Evolutionary conservation across 2,329 filamentous ascomycete genomes (phyloP), one percentile per base, ranked within the genome.

Genomic region (Ophiostoma ips): DNA sequence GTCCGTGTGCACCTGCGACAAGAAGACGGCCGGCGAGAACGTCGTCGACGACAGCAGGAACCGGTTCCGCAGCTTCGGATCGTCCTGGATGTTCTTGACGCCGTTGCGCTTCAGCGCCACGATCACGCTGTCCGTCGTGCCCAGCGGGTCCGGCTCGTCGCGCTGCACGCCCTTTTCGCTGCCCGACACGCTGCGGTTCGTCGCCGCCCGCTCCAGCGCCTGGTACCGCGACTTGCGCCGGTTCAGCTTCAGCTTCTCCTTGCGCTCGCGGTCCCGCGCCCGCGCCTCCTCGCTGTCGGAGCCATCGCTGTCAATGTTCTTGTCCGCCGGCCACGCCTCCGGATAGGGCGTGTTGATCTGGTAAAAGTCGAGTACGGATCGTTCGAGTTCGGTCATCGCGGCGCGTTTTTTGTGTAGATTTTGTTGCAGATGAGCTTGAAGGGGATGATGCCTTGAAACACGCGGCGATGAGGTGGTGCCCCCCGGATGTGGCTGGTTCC

Each of bases 41-140:
- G 86, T 89, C 12, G 90, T 96, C 15, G 90, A 96, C 11, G 89
- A 95, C 19, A 98, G 77, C 50, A 98, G 77, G 66, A 96, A 98
- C 55, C 88, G 86, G 62, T 95, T 95, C 84, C 46, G 79, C 58
- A 94, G 66, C 59, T 81, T 79, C 49, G 77, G 67, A 61, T 96
- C 88, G 58, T 95, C 87, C 61, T 95, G 87, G 13, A 95, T 37
- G 74, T 30, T 50, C 0, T 84, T 80, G 38, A 95, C 65, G 2
- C 88, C 88, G 55, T 84, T 71, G 56, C 83, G 76, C 61, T 83
- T 82, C 59, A 98, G 68, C 35, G 87, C 79, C 58, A 82, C 76
- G 49, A 95, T 81, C 8, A 98, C 89, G 61, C 87, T 95, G 51
- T 90, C 84, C 1, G 83, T 81, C 48, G 80, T 81, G n/a, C 92